Conservation (phyloP, 1,284 basidiomycete genomes). For the Fomitiporia mediterranea region DNA sequence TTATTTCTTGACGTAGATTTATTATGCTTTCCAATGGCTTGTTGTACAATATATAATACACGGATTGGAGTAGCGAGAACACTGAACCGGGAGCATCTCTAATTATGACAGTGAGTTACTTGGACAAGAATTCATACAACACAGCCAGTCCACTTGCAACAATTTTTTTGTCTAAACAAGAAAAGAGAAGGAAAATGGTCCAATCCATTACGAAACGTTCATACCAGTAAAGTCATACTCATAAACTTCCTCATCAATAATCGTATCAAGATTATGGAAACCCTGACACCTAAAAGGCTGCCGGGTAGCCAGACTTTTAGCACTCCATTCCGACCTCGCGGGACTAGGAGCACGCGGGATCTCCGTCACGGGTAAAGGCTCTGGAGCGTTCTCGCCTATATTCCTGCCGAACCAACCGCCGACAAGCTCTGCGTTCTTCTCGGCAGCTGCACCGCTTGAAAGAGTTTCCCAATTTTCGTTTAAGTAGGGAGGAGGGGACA, state of each 20-base stretch:
- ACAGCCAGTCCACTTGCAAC: too few relatives aligned
- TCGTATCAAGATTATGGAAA: conserved; percentile 1
- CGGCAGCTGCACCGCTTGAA: background rate
- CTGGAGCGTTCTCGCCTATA: background rate
- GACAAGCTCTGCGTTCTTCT: background rate
- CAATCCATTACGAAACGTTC: background rate
- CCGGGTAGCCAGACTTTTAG: conserved; percentile 2
- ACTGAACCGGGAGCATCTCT: background rate
- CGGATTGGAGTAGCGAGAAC: too few relatives aligned
- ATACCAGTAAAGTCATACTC: conserved; percentile 4
- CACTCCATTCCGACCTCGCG: conserved; percentile 19
- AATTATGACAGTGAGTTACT: too few relatives aligned
- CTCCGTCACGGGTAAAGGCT: background rate
- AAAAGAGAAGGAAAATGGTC: too few relatives aligned
- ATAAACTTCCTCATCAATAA: conserved; percentile 1
- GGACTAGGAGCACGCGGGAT: conserved; percentile 14
- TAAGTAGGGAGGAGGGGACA: conserved; percentile 2
- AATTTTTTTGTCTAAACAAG: too few relatives aligned
- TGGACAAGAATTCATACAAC: too few relatives aligned
- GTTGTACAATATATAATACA: too few relatives aligned
- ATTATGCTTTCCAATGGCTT: too few relatives aligned
- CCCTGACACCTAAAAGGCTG: background rate
- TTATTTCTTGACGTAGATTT: background rate
- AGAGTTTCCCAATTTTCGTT: conserved; percentile 5
- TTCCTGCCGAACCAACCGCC: background rate